phyloP scores from a whole-genome alignment of 345 rosid genomes.

The Sisymbrium irio region DNA sequence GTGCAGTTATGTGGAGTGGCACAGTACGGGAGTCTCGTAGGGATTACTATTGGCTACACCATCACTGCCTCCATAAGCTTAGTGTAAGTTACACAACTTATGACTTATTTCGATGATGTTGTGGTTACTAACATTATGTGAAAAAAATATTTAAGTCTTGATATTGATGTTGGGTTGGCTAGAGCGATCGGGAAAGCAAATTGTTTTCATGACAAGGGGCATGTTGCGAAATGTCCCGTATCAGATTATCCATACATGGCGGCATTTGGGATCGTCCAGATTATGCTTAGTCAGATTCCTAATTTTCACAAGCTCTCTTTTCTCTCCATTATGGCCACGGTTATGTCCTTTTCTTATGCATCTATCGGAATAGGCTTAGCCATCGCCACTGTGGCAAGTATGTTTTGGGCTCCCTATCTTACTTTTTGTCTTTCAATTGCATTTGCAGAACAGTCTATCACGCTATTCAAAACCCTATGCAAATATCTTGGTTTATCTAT shows the following conservation, averaged over 20 bases:
- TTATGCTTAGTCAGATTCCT: slow-evolving; percentile 76
- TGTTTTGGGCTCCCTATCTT: not conserved
- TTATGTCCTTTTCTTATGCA: slow-evolving; percentile 88
- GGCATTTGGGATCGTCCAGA: slow-evolving; percentile 57
- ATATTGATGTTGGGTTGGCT: slow-evolving; percentile 15
- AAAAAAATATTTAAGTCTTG: not conserved
- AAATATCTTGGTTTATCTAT: not conserved
- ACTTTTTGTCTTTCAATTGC: not conserved
- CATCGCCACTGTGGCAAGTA: slow-evolving; percentile 49
- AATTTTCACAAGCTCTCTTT: slow-evolving; percentile 79
- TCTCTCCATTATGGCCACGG: slow-evolving; percentile 75
- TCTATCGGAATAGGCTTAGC: slow-evolving; percentile 79
- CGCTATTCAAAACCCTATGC: not conserved
- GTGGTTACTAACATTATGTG: not conserved
- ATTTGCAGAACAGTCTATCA: not conserved
- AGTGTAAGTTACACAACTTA: slow-evolving; percentile 54
- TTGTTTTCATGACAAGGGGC: slow-evolving; percentile 71
- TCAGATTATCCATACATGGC: slow-evolving; percentile 63
- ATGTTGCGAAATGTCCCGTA: slow-evolving; percentile 42
- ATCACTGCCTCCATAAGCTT: slow-evolving; percentile 92
- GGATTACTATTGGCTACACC: slow-evolving; percentile 70
- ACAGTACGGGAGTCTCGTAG: slow-evolving; percentile 70
- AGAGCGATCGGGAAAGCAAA: slow-evolving; percentile 74
- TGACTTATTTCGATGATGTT: not conserved
- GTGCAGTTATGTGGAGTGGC: slow-evolving; percentile 72